Evolutionary conservation across 441 rosid species (phyloP).

Genomic region (Eutrema salsugineum): DNA sequence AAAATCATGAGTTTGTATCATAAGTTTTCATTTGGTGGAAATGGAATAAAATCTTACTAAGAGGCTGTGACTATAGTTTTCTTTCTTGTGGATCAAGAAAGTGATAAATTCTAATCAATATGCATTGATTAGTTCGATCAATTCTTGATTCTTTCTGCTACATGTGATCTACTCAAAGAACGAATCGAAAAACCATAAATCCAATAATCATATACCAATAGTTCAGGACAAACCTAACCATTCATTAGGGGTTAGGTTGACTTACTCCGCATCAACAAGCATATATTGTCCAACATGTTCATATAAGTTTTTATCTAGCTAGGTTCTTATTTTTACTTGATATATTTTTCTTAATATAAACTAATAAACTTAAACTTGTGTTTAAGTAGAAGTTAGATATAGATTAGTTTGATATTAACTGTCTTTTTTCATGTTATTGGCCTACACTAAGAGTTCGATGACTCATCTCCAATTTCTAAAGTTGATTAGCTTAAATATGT

Average conservation of each 20-base stretch:
- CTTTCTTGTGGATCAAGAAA: not conserved
- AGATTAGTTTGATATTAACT: not conserved
- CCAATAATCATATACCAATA: not conserved
- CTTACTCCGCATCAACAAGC: no score
- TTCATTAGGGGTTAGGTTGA: not conserved
- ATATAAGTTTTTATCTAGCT: not conserved
- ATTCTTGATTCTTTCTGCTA: not conserved
- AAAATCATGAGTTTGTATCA: not conserved
- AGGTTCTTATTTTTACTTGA: not conserved
- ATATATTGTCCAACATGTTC: not conserved
- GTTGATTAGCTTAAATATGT: not conserved
- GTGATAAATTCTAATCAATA: not conserved
- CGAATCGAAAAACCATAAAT: not conserved
- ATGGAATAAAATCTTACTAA: not conserved
- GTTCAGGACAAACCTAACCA: not conserved
- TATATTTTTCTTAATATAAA: no score
- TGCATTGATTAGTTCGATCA: not conserved
- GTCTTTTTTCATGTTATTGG: not conserved
- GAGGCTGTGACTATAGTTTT: not conserved
- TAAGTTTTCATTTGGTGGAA: not conserved
- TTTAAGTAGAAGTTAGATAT: not conserved
- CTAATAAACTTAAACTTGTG: not conserved
- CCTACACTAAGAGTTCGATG: not conserved
- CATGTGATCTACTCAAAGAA: not conserved
- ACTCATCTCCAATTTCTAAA: not conserved